A percentile compares a stretch with the other conserved stretches of the same genome.
These are phyloP conservation scores for Leccinellum rugosiceps DNA, from an alignment of 768 basidiomycete genomes.

Conservation along the genomic window DNA sequence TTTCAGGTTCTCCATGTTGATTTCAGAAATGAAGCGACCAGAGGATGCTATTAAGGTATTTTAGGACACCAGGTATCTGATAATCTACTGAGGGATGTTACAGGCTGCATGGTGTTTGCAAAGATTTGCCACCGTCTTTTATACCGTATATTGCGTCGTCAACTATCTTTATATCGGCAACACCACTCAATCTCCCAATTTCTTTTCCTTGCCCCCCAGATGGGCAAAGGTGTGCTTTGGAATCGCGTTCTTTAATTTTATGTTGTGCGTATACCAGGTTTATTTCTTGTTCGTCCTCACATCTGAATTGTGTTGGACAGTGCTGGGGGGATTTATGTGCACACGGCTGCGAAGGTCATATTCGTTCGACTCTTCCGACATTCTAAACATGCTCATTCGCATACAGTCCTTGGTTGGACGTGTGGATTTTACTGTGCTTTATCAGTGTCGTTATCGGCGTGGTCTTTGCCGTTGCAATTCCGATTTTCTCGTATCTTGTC, in stretches of 20 bases:
- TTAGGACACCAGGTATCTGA: too few relatives aligned
- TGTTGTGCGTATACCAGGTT: slow-evolving; percentile 36
- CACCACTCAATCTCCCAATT: slow-evolving; percentile 7
- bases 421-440: slow-evolving; percentile 45
- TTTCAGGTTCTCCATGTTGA: slow-evolving; percentile 53
- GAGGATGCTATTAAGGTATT: slow-evolving; percentile 50
- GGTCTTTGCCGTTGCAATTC: slow-evolving; percentile 47
- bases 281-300: background rate
- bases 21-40: slow-evolving; percentile 52
- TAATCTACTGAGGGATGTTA: background rate
- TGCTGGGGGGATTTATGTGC: slow-evolving; percentile 44
- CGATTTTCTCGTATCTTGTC: slow-evolving; percentile 53
- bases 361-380: slow-evolving; percentile 49
- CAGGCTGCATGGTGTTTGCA: slow-evolving; percentile 51
- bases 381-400: slow-evolving; percentile 46
- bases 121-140: slow-evolving; percentile 50
- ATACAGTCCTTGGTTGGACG: slow-evolving; percentile 50
- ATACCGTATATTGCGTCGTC: slow-evolving; percentile 43
- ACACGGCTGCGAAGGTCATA: slow-evolving; percentile 52
- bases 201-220: slow-evolving; percentile 12
- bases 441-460: slow-evolving; percentile 36
- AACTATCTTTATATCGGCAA: slow-evolving; percentile 48
- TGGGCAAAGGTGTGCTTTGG: slow-evolving; percentile 52
- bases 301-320: slow-evolving; percentile 21
- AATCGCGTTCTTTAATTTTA: slow-evolving; percentile 48